Base-by-base conservation (phyloP, 176 grass and related monocot genomes). In the Aegilops longissima region DNA sequence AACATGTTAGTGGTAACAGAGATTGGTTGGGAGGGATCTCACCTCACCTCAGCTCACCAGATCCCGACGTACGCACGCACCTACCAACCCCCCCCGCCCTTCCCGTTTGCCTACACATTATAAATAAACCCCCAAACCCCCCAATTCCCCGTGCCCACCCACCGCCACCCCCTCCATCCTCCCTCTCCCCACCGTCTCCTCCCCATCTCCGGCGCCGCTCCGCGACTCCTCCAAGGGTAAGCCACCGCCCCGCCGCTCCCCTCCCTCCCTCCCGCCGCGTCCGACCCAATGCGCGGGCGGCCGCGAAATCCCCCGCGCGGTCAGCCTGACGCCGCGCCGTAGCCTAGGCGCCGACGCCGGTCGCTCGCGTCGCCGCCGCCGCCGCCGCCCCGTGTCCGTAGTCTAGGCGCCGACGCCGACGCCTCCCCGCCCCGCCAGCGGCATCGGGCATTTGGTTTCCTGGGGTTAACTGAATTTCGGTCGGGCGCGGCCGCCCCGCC, bases 201-300 rank as follows among this genome's bases (percentile, higher is more conserved):
- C 87, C 82, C 6, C 14, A 4, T 30, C 71, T 36, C 33, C 75
- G 89, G 58, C 58, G 85, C 89, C 21, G 54, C 84, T 56, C 52
- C 83, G 9, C 38, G 62, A 79, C 84, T 62, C 73, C 59, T 75
- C 75, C 89, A 66, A 75, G 61, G 85, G 89, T 91, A 91, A 91
- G 85, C 49, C 4, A 24, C 73, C 73, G 24, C 40, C 9, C 72
- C 30, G 1, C 0, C 9, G 25, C 47, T 11, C 45, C 73, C 17
- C 73, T 8, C 73, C 47, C n/a, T n/a, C n/a, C 30, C 73, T 77
- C 47, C 17, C 31, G 74, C 47, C 11, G 4, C 0, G 71, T 1
- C 23, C 25, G 27, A 9, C 45, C 73, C 73, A 76, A 77, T 77
- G 73, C 73, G 47, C 51, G 16, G 14, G 73, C 73, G 45, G 45